These are phyloP conservation scores for Starmerella kuoi DNA, from an alignment of 805 yeast species.

Conservation along the genomic window DNA sequence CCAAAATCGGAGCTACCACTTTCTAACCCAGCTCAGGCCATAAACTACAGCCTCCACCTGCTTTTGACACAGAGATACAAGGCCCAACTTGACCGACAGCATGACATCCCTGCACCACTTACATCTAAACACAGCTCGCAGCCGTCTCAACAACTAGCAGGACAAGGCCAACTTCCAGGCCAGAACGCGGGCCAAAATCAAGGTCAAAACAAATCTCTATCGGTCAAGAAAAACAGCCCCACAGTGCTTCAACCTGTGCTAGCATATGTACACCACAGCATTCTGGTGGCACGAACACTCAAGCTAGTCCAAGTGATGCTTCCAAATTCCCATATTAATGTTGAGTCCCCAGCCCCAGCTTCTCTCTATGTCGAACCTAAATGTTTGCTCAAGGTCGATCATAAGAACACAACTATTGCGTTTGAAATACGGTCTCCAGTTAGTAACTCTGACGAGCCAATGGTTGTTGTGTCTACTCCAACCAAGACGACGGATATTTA, in stretches of 20 bases:
- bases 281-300: conserved; percentile 15
- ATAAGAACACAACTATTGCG: not conserved
- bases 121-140: conserved; percentile 6
- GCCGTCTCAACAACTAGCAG: not conserved
- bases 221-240: conserved; percentile 7
- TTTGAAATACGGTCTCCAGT: conserved; percentile 11
- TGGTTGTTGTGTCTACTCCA: not conserved
- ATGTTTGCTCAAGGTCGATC: not conserved
- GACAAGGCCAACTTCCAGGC: not conserved
- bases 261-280: conserved; percentile 26
- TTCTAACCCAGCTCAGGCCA: conserved; percentile 40
- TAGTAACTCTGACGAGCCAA: conserved; percentile 4
- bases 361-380: conserved; percentile 5
- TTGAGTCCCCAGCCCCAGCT: not conserved
- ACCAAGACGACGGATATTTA: conserved; percentile 20
- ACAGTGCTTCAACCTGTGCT: conserved; percentile 26
- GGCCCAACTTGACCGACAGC: conserved; percentile 32
- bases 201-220: conserved; percentile 6
- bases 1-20: conserved; percentile 29
- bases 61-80: conserved; percentile 50
- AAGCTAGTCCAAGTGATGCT: conserved; percentile 20
- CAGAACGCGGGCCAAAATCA: too few species aligned
- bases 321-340: conserved; percentile 8
- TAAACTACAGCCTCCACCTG: conserved; percentile 42
- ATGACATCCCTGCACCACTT: conserved; percentile 26